phyloP scores from a whole-genome alignment of 1,139 yeast species.

The Hyphopichia wangnamkhiaoensis region DNA sequence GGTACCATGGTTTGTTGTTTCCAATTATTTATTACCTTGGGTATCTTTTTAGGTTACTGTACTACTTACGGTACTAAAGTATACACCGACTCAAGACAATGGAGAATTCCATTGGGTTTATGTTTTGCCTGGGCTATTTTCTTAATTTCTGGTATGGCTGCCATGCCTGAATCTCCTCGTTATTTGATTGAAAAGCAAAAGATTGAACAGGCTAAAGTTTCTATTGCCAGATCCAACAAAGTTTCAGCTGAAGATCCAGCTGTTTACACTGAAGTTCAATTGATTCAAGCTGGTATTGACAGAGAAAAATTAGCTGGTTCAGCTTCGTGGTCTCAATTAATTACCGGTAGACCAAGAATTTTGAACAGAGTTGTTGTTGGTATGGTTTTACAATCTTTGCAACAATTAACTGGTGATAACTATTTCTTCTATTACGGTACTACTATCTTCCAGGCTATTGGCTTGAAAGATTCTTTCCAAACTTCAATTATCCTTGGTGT shows the following conservation, averaged over 20 bases:
- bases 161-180: slow-evolving; percentile 70
- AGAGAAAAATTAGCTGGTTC: slow-evolving; percentile 63
- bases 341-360: slow-evolving; percentile 65
- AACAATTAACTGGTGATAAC: slow-evolving; percentile 80
- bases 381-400: slow-evolving; percentile 62
- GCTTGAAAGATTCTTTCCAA: slow-evolving; percentile 68
- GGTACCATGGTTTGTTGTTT: slow-evolving; percentile 73
- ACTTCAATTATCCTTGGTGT: slow-evolving; percentile 76
- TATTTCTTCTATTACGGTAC: slow-evolving; percentile 85
- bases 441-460: slow-evolving; percentile 73
- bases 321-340: slow-evolving; percentile 67
- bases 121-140: slow-evolving; percentile 59
- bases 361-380: slow-evolving; percentile 66
- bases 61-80: slow-evolving; percentile 62
- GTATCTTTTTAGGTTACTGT: slow-evolving; percentile 67
- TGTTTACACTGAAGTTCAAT: slow-evolving; percentile 57
- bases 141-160: slow-evolving; percentile 53
- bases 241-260: slow-evolving; percentile 57
- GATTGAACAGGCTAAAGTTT: slow-evolving; percentile 45
- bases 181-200: slow-evolving; percentile 39
- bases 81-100: slow-evolving; percentile 55
- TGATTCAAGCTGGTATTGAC: slow-evolving; percentile 64
- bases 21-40: slow-evolving; percentile 70
- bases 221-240: slow-evolving; percentile 64
- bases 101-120: slow-evolving; percentile 65